Evolutionary conservation across 768 basidiomycete species (phyloP).

Genomic region (Suillus variegatus): DNA sequence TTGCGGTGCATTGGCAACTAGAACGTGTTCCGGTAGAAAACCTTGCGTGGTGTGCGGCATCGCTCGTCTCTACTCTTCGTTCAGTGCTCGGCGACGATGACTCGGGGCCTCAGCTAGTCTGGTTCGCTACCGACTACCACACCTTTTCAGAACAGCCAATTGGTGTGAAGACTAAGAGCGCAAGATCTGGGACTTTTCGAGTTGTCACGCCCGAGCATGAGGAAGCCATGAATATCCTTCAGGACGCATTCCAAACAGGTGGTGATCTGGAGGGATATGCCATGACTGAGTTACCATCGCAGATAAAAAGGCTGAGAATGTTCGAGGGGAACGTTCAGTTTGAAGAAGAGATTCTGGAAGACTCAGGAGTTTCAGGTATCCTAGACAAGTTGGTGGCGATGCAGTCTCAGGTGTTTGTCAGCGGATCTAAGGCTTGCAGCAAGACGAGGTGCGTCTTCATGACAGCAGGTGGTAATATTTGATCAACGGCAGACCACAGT

Average conservation of each 20-base stretch:
- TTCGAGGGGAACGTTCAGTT: constrained; percentile 23
- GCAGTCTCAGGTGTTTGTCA: constrained; percentile 50
- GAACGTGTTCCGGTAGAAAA: constrained; percentile 45
- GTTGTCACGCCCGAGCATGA: constrained; percentile 43
- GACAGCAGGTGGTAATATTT: background rate
- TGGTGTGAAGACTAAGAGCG: constrained; percentile 21
- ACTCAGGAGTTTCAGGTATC: constrained; percentile 54
- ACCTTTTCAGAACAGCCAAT: constrained; percentile 20
- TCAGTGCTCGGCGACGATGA: constrained; percentile 33
- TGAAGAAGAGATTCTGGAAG: constrained; percentile 38
- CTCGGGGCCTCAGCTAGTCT: constrained; percentile 39
- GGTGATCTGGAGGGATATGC: constrained; percentile 42
- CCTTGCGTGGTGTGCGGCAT: constrained; percentile 50
- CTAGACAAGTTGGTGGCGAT: constrained; percentile 58
- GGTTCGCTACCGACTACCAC: constrained; percentile 61
- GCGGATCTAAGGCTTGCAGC: constrained; percentile 48
- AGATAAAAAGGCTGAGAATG: constrained; percentile 31
- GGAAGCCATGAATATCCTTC: constrained; percentile 45
- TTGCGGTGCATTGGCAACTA: constrained; percentile 60
- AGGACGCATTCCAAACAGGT: constrained; percentile 42
- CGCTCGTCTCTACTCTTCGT: constrained; percentile 46
- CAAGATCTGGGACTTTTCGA: constrained; percentile 49
- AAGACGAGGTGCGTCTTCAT: constrained; percentile 40
- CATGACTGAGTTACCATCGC: constrained; percentile 41
- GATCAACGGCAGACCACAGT: constrained; percentile 26